Conservation (phyloP, 1,139 yeast species). For the Wickerhamomyces sp. region DNA sequence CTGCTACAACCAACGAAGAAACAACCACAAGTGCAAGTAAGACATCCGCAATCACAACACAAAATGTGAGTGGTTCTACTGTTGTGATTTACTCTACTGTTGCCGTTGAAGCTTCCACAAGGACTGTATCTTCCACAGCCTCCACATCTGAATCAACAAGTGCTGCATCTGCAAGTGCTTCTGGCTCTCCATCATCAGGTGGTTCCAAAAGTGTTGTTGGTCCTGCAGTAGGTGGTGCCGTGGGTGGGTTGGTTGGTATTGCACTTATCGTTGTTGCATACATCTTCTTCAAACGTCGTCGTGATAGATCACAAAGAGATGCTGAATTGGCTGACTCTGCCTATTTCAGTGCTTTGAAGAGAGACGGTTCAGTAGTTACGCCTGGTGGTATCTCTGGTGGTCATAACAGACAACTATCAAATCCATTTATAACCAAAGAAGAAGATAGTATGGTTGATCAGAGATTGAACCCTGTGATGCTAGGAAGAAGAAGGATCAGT, state of each 20-base stretch:
- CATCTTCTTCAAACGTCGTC: conserved; percentile 19
- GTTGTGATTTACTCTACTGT: conserved; percentile 21
- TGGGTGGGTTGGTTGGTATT: conserved; percentile 22
- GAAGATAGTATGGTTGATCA: conserved; percentile 49
- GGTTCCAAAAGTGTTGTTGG: conserved; percentile 18
- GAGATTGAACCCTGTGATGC: conserved; percentile 49
- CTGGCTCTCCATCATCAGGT: conserved; percentile 5
- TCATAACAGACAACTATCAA: conserved; percentile 20
- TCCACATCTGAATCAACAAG: background rate
- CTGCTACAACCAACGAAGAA: conserved; percentile 2
- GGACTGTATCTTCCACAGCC: background rate
- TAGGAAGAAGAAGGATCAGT: conserved; percentile 43
- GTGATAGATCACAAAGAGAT: conserved; percentile 11
- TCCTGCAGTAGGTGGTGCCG: conserved; percentile 27
- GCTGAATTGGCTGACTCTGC: conserved; percentile 24
- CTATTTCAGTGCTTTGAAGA: conserved; percentile 21
- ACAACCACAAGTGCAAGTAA: conserved; percentile 4
- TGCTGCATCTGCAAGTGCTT: conserved; percentile 7
- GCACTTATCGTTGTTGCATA: conserved; percentile 12
- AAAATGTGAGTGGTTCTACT: conserved; percentile 21
- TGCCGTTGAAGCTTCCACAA: conserved; percentile 7
- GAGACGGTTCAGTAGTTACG: conserved; percentile 14
- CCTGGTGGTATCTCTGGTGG: background rate
- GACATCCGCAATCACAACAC: conserved; percentile 15
- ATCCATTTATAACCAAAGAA: conserved; percentile 20